Base-by-base conservation (phyloP, 192 early-diverging fungal species). In the Cladochytrium replicatum region DNA sequence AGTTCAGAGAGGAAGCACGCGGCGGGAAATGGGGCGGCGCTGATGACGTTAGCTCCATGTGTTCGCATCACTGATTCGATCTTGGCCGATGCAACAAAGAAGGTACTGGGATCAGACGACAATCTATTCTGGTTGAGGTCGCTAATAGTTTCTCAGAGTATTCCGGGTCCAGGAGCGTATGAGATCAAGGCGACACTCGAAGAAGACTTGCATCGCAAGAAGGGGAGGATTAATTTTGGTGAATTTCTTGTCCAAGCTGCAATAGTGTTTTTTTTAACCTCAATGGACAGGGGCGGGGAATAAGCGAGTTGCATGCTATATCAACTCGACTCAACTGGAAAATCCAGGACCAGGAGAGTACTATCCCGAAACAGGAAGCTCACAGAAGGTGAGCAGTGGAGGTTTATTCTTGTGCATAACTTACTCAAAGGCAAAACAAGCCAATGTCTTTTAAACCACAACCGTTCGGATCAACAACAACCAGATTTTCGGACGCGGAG, bases 1-100 rank as follows among this genome's bases (percentile, higher is more conserved):
- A 64, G 51, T 9, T n/a, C n/a, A n/a, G 61, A 63, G 22, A 60
- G 53, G 23, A 39, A 50, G 22, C 37, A 21, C 1, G 62, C 57
- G n/a, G 57, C 58, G 19, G 58, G 60, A n/a, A 72, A 62, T 47
- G 60, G 57, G 19, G 54, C 65, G 28, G 73, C 69, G 4, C 28
- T 75, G 19, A 75, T 75, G 73, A 69, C 69, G 2, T 51, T 75
- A n/a, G 64, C 66, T 19, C 73, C 73, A 13, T 72, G 73, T 52
- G 49, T 56, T 3, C 41, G 73, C 9, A 25, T 75, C 29, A 75
- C 69, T 25, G 73, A 75, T 47, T 66, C 52, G 34, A 72, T 75
- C 52, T 41, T 72, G 23, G 57, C 52, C 13, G 54, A 59, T 28
- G 38, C 38, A 8, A 60, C 55, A 40, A 68, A 68, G 40, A 68